Evolutionary conservation across 2,329 filamentous ascomycete species (phyloP).

Genomic region (Tolypocladium ovalisporum): DNA sequence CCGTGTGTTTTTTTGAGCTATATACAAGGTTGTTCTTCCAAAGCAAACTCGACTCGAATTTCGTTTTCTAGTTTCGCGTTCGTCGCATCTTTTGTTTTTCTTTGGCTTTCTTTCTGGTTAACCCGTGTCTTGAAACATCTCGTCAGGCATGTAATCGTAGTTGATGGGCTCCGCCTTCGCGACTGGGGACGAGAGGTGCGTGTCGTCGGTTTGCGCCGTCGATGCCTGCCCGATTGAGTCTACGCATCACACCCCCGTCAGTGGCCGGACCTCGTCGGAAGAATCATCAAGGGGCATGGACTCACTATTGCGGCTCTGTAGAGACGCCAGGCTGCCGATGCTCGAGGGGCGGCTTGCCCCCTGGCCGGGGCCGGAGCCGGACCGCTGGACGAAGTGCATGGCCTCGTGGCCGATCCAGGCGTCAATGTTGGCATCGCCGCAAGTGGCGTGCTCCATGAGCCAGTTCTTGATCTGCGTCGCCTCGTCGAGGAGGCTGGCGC

Average conservation of each 20-base stretch:
- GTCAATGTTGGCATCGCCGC: constrained; percentile 41
- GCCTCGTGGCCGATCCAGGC: constrained; percentile 43
- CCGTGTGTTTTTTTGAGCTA: not conserved
- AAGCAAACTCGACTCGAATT: not conserved
- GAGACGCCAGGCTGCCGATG: constrained; percentile 1
- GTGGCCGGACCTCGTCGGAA: not conserved
- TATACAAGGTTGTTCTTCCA: not conserved
- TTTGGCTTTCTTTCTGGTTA: not conserved
- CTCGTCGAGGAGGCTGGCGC: constrained; percentile 30
- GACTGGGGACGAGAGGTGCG: not conserved
- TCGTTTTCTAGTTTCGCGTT: not conserved
- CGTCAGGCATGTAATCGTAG: constrained; percentile 27
- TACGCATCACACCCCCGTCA: not conserved
- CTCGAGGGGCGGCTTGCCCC: not conserved
- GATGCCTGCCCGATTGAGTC: not conserved
- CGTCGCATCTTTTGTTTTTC: not conserved
- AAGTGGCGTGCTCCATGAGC: constrained; percentile 40
- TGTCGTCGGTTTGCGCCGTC: not conserved
- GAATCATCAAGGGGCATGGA: not conserved
- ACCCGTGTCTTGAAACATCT: constrained; percentile 13
- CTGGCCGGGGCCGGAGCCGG: not conserved
- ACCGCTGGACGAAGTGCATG: constrained; percentile 30
- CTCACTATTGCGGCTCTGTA: constrained; percentile 1
- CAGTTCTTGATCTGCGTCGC: constrained; percentile 35
- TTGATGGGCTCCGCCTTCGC: constrained; percentile 9